Conservation (phyloP, 2,329 filamentous ascomycete species). For the Leptosphaerulina australis region DNA sequence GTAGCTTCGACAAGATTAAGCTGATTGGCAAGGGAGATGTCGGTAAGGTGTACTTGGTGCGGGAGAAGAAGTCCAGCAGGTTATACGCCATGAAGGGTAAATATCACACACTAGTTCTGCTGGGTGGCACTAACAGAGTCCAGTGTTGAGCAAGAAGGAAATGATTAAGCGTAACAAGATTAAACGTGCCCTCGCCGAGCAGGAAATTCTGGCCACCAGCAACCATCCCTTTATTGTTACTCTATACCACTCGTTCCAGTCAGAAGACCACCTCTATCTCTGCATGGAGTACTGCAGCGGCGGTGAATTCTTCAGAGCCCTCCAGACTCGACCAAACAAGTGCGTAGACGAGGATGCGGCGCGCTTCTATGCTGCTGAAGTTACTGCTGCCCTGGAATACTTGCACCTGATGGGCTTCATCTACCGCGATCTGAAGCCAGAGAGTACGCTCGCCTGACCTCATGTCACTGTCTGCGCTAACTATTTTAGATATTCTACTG, state of each 20-base stretch:
- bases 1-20: constrained; percentile 99
- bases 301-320: constrained; percentile 95
- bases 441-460: constrained; percentile 68
- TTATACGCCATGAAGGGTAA: constrained; percentile 98
- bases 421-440: constrained; percentile 95
- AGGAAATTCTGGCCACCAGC: constrained; percentile 96
- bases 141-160: constrained; percentile 98
- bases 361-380: constrained; percentile 95
- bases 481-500: constrained; percentile 79
- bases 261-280: constrained; percentile 97
- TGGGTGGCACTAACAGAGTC: constrained; percentile 33
- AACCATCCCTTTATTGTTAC: constrained; percentile 99
- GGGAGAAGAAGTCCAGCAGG: constrained; percentile 95
- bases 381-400: constrained; percentile 94
- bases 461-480: constrained; percentile 44
- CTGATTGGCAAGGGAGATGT: constrained; percentile 98
- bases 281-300: constrained; percentile 99
- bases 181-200: constrained; percentile 94
- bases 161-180: constrained; percentile 99
- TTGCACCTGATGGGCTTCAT: constrained; percentile 99
- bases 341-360: constrained; percentile 97
- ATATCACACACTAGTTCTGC: constrained; percentile 30
- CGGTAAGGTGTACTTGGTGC: constrained; percentile 95
- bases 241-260: constrained; percentile 98
- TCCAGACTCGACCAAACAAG: constrained; percentile 96